These are phyloP conservation scores for Cordyceps javanica DNA, from an alignment of 2,329 filamentous ascomycete genomes.

Conservation along the genomic window DNA sequence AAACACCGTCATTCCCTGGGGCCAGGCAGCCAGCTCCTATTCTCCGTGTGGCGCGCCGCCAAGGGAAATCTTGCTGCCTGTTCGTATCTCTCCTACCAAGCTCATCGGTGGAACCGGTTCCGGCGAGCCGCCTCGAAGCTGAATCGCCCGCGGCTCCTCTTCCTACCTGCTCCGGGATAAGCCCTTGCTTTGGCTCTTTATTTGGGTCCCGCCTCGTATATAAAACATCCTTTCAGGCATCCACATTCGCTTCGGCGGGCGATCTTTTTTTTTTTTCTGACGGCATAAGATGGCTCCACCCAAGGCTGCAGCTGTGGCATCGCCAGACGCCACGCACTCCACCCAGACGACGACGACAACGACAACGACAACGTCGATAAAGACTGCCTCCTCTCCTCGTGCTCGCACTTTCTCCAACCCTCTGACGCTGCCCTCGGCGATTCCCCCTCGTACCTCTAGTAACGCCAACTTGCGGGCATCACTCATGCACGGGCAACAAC, in stretches of 20 bases:
- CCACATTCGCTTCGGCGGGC: background rate
- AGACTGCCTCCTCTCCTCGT: background rate
- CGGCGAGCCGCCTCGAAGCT: no score
- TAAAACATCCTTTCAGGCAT: background rate
- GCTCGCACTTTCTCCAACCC: slow-evolving; percentile 31
- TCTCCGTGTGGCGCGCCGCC: no score
- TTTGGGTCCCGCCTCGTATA: no score
- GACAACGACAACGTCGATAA: background rate
- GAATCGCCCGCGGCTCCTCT: no score
- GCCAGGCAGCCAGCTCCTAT: no score
- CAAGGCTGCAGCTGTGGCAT: background rate
- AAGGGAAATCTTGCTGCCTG: no score
- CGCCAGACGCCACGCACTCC: background rate
- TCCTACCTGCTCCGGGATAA: background rate
- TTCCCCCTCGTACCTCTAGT: slow-evolving; percentile 69
- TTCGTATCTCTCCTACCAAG: no score
- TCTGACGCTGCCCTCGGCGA: slow-evolving; percentile 48
- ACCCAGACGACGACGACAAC: background rate
- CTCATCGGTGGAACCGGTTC: no score
- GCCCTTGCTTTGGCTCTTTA: no score
- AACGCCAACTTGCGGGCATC: slow-evolving; percentile 6
- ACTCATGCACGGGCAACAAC: background rate
- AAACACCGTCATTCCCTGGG: no score
- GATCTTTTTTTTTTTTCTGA: no score
- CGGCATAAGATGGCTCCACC: background rate